Evolutionary conservation across 192 early-diverging fungal species (phyloP).

Genomic region (Backusella parvicylindrica): DNA sequence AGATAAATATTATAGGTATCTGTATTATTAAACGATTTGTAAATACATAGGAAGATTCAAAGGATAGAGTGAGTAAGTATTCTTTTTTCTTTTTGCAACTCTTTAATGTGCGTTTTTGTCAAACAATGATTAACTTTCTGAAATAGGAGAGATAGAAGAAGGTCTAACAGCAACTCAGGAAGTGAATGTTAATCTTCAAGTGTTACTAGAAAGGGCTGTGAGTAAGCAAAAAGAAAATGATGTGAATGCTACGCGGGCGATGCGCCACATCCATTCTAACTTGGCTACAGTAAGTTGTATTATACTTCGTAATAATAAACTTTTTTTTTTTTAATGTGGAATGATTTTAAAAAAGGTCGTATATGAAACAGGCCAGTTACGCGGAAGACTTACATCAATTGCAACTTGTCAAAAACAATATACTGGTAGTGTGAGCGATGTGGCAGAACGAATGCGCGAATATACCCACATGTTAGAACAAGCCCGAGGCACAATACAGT

Average conservation of each 20-base stretch:
- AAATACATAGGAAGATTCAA: slow-evolving; percentile 12
- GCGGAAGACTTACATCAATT: slow-evolving; percentile 18
- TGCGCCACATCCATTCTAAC: slow-evolving; percentile 24
- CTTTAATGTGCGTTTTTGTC: no score
- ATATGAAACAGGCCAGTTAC: slow-evolving; percentile 17
- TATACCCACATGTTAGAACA: slow-evolving; percentile 28
- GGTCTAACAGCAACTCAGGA: slow-evolving; percentile 25
- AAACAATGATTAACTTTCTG: not conserved
- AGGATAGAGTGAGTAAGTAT: slow-evolving; percentile 21
- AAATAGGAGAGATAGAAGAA: slow-evolving; percentile 23
- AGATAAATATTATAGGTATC: no score
- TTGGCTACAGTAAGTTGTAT: slow-evolving; percentile 15
- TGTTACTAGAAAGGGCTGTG: slow-evolving; percentile 25
- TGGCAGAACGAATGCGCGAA: slow-evolving; percentile 26
- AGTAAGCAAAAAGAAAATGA: slow-evolving; percentile 21
- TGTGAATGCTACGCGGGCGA: slow-evolving; percentile 20
- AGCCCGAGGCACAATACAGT: slow-evolving; percentile 27
- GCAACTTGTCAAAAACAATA: slow-evolving; percentile 15
- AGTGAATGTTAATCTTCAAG: slow-evolving; percentile 32
- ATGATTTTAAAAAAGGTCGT: no score
- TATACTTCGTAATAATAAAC: no score
- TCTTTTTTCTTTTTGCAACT: no score
- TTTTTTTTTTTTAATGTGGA: no score
- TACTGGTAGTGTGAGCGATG: slow-evolving; percentile 18
- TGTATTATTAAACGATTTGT: not conserved